Base-by-base conservation (phyloP, 495 filamentous ascomycete genomes). In the Xylaria scruposa region DNA sequence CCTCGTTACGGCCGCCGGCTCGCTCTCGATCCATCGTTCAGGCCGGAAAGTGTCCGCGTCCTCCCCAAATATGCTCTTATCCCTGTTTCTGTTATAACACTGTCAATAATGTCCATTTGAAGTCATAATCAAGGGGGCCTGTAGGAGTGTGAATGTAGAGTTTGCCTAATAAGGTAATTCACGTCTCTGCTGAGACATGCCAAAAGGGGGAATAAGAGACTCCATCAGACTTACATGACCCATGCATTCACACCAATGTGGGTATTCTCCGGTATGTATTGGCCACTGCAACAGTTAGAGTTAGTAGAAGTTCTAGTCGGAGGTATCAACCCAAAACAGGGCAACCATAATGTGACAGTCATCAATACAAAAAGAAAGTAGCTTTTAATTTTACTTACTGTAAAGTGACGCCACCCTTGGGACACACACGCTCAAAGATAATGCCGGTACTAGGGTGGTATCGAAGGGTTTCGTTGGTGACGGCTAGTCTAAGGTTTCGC, bases 381-480 rank as follows among this genome's bases (percentile, higher is more conserved):
- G 10, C 12, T 54, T 4, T 4, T 3, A 54, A 24, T 24, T 29
- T 54, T 54, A 54, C 56, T 60, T n/a, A 60, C 56, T 82, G 79
- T 33, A 91, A 83, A 10, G 81, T 80, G 4, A 83, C 78, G 0
- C 90, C 90, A n/a, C 82, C 81, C 24, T 76, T 74, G 0, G 88
- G 90, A 1, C 90, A 88, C 42, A 88, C 76, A 1, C 90, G 85
- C 74, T 90, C 87, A 15, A 91, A 80, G 8, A 85, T 79, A 6
- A 90, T 80, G 0, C 86, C 85, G 1, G 86, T 82, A 1, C 85
- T 84, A 0, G 91, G 86, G 75, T 91, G 88, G 0, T 91, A 64
- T 1, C 91, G 85, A 73, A 92, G 78, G 0, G 85, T 81, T 78
- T 94, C 91, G 68, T 90, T 87, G 67, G 92, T 85, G 17, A 88